Base-by-base conservation (phyloP, 768 basidiomycete species). In the Trametes cingulata region DNA sequence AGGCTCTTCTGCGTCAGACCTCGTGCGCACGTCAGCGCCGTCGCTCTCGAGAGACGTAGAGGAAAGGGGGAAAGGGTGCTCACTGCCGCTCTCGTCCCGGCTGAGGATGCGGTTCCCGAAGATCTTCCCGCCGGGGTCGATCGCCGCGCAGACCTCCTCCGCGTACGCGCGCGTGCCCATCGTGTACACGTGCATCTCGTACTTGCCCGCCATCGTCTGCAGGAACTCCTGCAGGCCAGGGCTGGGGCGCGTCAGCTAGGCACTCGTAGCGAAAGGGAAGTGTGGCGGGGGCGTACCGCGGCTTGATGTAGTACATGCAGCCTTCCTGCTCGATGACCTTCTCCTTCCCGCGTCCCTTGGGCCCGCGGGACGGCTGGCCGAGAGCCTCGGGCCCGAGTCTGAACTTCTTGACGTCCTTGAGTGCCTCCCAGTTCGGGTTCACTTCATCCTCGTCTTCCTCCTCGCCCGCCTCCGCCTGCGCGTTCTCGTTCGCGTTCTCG, bases 161-260 rank as follows among this genome's bases (percentile, higher is more conserved):
- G 97, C 97, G 74, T 98, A 99, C 45, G 93, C 89, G 45, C 97
- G 86, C 24, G 96, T 98, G 55, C 97, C 97, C 95, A 98, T 98
- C 22, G 96, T 99, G 75, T 99, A 99, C 47, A 99, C 95, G 72
- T 98, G 97, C 94, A 98, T 94, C 76, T 98, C 95, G 74, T 96
- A 99, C 69, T 90, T 87, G 50, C 78, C 76, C 36, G 90, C 82
- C 65, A 90, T 82, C 45, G 80, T 78, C 61, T 77, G 76, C 52
- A 99, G 79, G 73, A 99, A 98, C 47, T 84, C 80, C 56, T 80
- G 76, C 76, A 94, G 83, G n/a, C 93, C 92, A 8, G 95, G 95
- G 65, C 95, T 87, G 48, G 40, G 41, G 40, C 14, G 5, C 19
- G n/a, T 19, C 14, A 17, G 45, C 43, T 15, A 60, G 43, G 45